Evolutionary conservation across 1,284 basidiomycete species (phyloP).

Genomic region (Cryptococcus neoformans): DNA sequence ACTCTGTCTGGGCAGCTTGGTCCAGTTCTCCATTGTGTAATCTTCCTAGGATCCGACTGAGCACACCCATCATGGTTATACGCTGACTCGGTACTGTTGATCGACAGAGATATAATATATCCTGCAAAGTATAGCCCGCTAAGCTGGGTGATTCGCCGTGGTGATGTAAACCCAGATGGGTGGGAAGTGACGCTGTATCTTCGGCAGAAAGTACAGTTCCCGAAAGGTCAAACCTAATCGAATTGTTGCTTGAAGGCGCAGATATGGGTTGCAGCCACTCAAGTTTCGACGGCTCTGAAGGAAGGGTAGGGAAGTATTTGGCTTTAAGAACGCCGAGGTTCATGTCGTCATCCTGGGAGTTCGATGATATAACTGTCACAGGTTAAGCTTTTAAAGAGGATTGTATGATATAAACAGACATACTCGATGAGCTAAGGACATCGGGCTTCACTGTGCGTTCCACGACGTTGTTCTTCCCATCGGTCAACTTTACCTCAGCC

Average conservation of each 20-base stretch:
- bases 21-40: constrained; percentile 4
- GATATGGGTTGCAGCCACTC: constrained; percentile 65
- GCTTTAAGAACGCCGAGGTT: constrained; percentile 45
- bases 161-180: constrained; percentile 84
- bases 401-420: too few relatives aligned
- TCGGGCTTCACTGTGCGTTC: too few relatives aligned
- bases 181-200: constrained; percentile 55
- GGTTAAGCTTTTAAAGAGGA: too few relatives aligned
- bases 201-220: constrained; percentile 62
- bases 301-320: constrained; percentile 73
- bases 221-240: constrained; percentile 65
- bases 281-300: constrained; percentile 63
- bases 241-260: constrained; percentile 16
- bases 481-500: constrained; percentile 44
- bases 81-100: constrained; percentile 83
- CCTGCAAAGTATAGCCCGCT: constrained; percentile 88
- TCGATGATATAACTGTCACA: not conserved
- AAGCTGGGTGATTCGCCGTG: constrained; percentile 66
- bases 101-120: constrained; percentile 75
- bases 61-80: constrained; percentile 72
- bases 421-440: too few relatives aligned
- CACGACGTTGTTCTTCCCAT: not conserved
- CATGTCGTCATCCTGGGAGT: not conserved
- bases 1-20: constrained; percentile 6
- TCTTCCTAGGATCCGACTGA: constrained; percentile 58